Evolutionary conservation across 2,329 filamentous ascomycete species (phyloP), one percentile per base, ranked within the genome.

Genomic region (Arthrobotrys iridis): DNA sequence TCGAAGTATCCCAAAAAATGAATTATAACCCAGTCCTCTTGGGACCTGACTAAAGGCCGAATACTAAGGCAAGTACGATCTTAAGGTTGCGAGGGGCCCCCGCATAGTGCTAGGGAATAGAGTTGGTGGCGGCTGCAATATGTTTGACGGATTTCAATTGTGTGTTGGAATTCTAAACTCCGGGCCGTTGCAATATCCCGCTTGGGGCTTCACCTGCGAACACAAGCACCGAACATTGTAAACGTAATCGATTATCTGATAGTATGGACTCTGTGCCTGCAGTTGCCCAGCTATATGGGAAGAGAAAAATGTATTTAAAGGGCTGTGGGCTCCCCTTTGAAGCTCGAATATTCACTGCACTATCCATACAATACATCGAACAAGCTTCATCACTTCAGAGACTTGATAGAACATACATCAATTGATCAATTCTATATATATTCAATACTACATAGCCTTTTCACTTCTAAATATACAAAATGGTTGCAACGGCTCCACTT

Each of bases 261-360:
- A 28, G n/a, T n/a, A 18, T 24, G 30, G 20, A 22, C 18, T 46
- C 43, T 1, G n/a, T n/a, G n/a, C 20, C 37, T 50, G 35, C 1
- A 8, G 24, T 35, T 15, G 40, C 40, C 13, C 28, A 20, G 43
- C 15, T 52, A 10, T 30, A 15, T 7, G 13, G 1, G 20, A 15
- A 6, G 1, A 26, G 26, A 62, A 67, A 74, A 57, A n/a, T n/a
- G 68, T 74, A 74, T 74, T 45, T 74, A 74, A 74, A 20, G 33
- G 30, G 13, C 26, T 13, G n/a, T 45, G 24, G 15, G 15, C 10
- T 22, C 28, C 37, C 45, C 20, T 57, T 40, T 7, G 4, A n/a
- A 5, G n/a, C 8, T 15, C 3, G 28, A 57, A 18, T 30, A 52
- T 65, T 52, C 40, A 58, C 20, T n/a, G n/a, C 33, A 26, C 5